A percentile compares a stretch with the other conserved stretches of the same genome.
Evolutionary conservation across 768 basidiomycete species (phyloP).

Genomic region (Leccinum truebloodii): DNA sequence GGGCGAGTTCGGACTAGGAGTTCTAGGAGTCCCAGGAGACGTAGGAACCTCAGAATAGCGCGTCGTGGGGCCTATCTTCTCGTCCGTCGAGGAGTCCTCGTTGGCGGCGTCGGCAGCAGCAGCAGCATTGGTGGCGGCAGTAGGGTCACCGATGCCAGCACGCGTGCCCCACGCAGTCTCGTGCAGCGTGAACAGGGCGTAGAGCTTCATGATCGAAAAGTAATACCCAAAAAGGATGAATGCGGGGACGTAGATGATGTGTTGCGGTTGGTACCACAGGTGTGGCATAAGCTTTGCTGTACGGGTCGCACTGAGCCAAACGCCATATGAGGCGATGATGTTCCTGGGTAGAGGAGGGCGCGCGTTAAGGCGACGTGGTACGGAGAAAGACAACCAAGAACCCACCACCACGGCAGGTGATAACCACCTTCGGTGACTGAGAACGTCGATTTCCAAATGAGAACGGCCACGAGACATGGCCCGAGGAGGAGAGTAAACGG

Average conservation of each 20-base stretch:
- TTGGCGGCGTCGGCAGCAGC: constrained; percentile 9
- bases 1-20: not conserved
- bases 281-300: constrained; percentile 82
- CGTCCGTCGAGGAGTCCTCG: not conserved
- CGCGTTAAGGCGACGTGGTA: not conserved
- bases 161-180: constrained; percentile 98
- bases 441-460: constrained; percentile 80
- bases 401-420: constrained; percentile 81
- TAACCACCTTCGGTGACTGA: constrained; percentile 68
- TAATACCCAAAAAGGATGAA: constrained; percentile 93
- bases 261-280: constrained; percentile 72
- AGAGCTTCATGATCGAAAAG: constrained; percentile 93
- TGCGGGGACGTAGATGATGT: constrained; percentile 81
- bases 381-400: constrained; percentile 11
- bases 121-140: constrained; percentile 70
- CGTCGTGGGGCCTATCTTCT: constrained; percentile 30
- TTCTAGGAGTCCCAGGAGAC: not conserved
- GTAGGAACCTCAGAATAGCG: not conserved
- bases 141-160: constrained; percentile 85
- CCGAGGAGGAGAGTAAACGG: constrained; percentile 86
- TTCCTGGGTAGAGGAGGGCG: constrained; percentile 47
- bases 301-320: constrained; percentile 70
- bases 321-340: constrained; percentile 62
- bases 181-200: constrained; percentile 87
- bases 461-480: constrained; percentile 71